These are phyloP conservation scores for Mrakia blollopis DNA, from an alignment of 768 basidiomycete species.

Conservation along the genomic window DNA sequence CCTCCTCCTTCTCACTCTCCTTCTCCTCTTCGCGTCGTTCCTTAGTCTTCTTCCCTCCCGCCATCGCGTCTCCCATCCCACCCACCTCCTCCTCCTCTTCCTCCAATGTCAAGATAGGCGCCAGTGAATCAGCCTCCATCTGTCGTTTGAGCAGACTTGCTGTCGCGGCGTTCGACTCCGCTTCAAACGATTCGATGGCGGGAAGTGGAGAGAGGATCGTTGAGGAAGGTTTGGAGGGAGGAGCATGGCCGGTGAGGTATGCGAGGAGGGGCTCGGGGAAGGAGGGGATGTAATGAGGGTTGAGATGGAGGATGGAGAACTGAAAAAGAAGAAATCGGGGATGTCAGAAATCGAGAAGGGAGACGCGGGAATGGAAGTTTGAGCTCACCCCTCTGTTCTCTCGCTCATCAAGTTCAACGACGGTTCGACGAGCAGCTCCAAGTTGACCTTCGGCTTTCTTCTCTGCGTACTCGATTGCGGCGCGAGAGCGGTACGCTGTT, in stretches of 20 bases:
- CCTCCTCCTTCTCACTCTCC: neutral
- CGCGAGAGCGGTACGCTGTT: conserved; percentile 63
- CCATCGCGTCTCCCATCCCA: neutral
- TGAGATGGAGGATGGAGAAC: conserved; percentile 79
- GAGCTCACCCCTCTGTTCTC: conserved; percentile 58
- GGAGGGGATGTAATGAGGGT: conserved; percentile 59
- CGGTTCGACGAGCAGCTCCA: conserved; percentile 67
- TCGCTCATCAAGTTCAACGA: conserved; percentile 64
- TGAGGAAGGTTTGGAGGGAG: conserved; percentile 44
- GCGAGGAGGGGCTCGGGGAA: conserved; percentile 65
- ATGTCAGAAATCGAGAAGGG: neutral
- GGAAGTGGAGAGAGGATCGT: neutral
- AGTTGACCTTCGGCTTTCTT: conserved; percentile 67
- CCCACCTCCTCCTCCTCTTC: conserved; percentile 21
- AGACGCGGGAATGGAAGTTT: neutral
- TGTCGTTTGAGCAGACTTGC: conserved; percentile 10
- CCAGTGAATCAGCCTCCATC: conserved; percentile 18
- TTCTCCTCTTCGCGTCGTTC: neutral
- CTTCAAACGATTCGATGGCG: neutral
- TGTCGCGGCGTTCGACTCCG: neutral
- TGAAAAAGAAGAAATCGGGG: conserved; percentile 40
- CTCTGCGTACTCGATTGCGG: conserved; percentile 68
- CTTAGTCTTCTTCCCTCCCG: neutral
- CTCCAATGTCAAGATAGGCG: neutral
- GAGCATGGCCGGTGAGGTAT: conserved; percentile 9